These are phyloP conservation scores for Fomitiporia mediterranea DNA, from an alignment of 1,284 basidiomycete species.

Conservation along the genomic window DNA sequence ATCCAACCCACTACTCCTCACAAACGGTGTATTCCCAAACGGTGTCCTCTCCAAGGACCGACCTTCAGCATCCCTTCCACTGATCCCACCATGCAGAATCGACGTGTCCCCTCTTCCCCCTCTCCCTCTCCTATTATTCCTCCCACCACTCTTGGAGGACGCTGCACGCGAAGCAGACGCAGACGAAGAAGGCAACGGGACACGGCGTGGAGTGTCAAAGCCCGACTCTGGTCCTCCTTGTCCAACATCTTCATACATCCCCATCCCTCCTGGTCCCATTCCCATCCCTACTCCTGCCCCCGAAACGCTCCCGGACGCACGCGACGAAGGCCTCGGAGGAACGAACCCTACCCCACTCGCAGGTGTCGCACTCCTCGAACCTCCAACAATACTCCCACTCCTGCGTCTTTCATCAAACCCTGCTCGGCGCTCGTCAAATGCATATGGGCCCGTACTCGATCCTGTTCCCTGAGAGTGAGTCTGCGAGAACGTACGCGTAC, in stretches of 20 bases:
- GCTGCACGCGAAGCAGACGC: background rate
- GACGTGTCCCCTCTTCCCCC: background rate
- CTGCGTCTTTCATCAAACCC: too few relatives aligned
- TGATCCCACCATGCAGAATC: background rate
- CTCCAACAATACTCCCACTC: background rate
- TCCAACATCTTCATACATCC: too few relatives aligned
- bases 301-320: background rate
- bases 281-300: too few relatives aligned
- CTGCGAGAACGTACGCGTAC: too few relatives aligned
- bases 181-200: background rate
- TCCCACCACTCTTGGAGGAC: background rate
- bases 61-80: background rate
- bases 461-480: too few relatives aligned
- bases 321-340: slow-evolving; percentile 2
- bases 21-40: slow-evolving; percentile 10
- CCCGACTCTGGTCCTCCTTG: too few relatives aligned
- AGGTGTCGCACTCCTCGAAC: background rate
- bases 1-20: slow-evolving; percentile 2
- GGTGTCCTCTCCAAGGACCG: background rate
- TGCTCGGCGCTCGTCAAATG: background rate
- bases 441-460: background rate
- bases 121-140: background rate
- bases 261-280: too few relatives aligned
- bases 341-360: background rate
- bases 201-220: background rate